phyloP scores from a whole-genome alignment of 257 asterid species.

The Dorcoceras hygrometricum region DNA sequence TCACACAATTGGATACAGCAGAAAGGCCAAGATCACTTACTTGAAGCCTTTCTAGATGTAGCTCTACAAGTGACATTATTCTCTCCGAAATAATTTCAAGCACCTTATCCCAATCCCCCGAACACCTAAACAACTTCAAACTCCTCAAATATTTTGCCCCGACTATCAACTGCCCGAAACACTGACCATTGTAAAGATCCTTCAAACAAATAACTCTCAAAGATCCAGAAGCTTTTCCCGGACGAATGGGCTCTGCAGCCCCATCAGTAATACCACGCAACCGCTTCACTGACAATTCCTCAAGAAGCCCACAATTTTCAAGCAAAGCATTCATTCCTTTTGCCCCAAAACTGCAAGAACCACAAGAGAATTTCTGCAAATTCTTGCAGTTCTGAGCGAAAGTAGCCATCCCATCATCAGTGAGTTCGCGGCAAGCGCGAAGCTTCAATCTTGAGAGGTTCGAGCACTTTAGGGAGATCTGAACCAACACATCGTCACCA shows the following conservation, averaged over 20 bases:
- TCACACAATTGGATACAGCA: conserved; percentile 50
- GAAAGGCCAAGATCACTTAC: conserved; percentile 37
- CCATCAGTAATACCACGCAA: conserved; percentile 69
- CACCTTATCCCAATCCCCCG: conserved; percentile 87
- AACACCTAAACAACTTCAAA: conserved; percentile 73
- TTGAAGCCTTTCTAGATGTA: conserved; percentile 25
- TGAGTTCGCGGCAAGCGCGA: conserved; percentile 75
- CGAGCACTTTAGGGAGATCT: conserved; percentile 54
- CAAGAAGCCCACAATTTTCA: conserved; percentile 56
- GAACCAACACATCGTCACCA: conserved; percentile 52
- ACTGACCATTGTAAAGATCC: conserved; percentile 76
- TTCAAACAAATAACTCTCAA: conserved; percentile 63
- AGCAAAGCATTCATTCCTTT: conserved; percentile 72
- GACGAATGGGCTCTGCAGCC: conserved; percentile 47
- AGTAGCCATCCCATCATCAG: conserved; percentile 67
- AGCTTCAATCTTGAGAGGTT: conserved; percentile 78
- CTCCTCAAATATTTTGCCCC: conserved; percentile 62
- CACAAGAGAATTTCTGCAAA: conserved; percentile 78
- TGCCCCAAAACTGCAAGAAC: conserved; percentile 78
- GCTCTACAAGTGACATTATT: conserved; percentile 42
- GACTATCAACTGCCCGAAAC: conserved; percentile 66
- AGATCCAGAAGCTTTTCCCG: conserved; percentile 55
- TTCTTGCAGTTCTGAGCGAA: conserved; percentile 53
- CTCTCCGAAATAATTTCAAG: conserved; percentile 49
- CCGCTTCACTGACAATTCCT: conserved; percentile 78